These are phyloP conservation scores for Diutina ranongensis DNA, from an alignment of 1,139 yeast species.

Conservation along the genomic window DNA sequence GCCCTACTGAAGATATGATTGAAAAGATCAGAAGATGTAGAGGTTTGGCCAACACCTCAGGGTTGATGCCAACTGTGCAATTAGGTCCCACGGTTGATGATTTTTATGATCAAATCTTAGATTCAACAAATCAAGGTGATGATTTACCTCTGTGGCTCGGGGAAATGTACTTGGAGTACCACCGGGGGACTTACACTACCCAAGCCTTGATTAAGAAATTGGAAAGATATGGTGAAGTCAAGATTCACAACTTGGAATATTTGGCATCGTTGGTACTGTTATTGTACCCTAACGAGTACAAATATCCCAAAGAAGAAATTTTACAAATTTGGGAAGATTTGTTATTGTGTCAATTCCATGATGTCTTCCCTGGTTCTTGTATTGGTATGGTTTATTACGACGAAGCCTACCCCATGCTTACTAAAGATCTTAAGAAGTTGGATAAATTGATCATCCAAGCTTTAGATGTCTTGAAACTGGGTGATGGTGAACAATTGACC, in stretches of 20 bases:
- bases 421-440: slow-evolving; percentile 41
- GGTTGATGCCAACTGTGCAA: slow-evolving; percentile 71
- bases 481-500: slow-evolving; percentile 17
- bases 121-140: slow-evolving; percentile 51
- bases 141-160: slow-evolving; percentile 83
- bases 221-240: slow-evolving; percentile 68
- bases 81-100: slow-evolving; percentile 69
- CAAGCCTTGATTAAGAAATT: slow-evolving; percentile 78
- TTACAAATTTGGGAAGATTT: slow-evolving; percentile 78
- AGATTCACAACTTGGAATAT: slow-evolving; percentile 77
- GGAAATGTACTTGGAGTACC: slow-evolving; percentile 88
- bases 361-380: slow-evolving; percentile 92
- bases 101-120: slow-evolving; percentile 58
- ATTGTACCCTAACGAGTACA: slow-evolving; percentile 31
- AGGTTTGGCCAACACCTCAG: slow-evolving; percentile 73
- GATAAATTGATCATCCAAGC: slow-evolving; percentile 43
- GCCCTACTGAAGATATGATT: slow-evolving; percentile 87
- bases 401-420: slow-evolving; percentile 79
- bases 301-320: slow-evolving; percentile 60
- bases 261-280: slow-evolving; percentile 70
- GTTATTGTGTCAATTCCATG: slow-evolving; percentile 89
- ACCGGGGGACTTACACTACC: slow-evolving; percentile 92
- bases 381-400: slow-evolving; percentile 88
- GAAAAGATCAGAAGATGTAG: slow-evolving; percentile 87
- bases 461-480: slow-evolving; percentile 14